Evolutionary conservation across 306 rosid species (phyloP), one percentile per base, ranked within the genome.

Genomic region (Sicyos edulis): DNA sequence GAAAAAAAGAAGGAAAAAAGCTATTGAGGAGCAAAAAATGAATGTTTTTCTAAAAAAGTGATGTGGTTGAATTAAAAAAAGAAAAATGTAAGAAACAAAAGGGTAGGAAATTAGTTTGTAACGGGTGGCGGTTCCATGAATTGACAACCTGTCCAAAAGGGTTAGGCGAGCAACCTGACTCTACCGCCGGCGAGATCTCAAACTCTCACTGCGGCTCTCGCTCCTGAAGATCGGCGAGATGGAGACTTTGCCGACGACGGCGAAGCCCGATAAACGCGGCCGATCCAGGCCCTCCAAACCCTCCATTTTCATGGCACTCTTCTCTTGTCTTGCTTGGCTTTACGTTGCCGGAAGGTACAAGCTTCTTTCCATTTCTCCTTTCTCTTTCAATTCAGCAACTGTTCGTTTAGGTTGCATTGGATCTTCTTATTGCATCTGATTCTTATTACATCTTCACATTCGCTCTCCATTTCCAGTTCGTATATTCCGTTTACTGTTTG

Each of bases 311-410:
- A 51, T 91, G 82, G 97, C 96, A 26, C 85, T 93, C 82, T 87
- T 89, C 85, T 93, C 99, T 26, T 93, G 99, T 74, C 86, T 93
- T 32, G 99, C 99, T 47, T 93, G 99, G 99, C 99, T 93, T 29
- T 93, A 93, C 79, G 97, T 93, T 52, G 97, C 97, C 20, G 99
- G 99, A 75, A 83, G 97, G 99, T 93, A 17, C 51, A n/a, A n/a
- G 74, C 51, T 66, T 8, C 0, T 3, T 20, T 66, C 8, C 7
- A 15, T 52, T 70, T 50, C 16, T n/a, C n/a, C n/a, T n/a, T n/a
- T n/a, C n/a, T n/a, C n/a, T n/a, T n/a, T n/a, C n/a, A n/a, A n/a
- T n/a, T n/a, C n/a, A n/a, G 16, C 13, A 21, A 22, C 13, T 5
- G 2, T 19, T 49, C 9, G 40, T 49, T 49, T 49, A 2, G 56